Base-by-base conservation (phyloP, 495 filamentous ascomycete genomes). In the Daldinia bambusicola region DNA sequence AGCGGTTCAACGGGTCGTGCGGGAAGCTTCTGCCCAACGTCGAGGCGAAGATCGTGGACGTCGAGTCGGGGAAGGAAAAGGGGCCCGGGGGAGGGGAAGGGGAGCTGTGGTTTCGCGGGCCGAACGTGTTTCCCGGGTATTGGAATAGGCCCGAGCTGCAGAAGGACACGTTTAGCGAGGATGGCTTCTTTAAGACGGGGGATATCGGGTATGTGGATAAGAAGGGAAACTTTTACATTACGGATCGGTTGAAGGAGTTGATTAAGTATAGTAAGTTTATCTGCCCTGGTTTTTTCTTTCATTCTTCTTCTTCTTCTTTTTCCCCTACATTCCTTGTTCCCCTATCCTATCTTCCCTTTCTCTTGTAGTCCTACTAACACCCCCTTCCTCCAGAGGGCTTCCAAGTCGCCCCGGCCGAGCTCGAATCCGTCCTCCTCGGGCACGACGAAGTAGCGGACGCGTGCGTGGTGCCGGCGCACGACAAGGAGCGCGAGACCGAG, bases 161-260 rank as follows among this genome's bases (percentile, higher is more conserved):
- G 1, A 81, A 78, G 4, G 84, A 90, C 18, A 85, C 91, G 0
- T 87, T 94, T 36, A 91, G 89, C 0, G 37, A 63, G 0, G 92
- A 95, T 67, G 92, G 92, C 2, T 97, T 88, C 80, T 95, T 95
- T 81, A 92, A 89, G 71, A 95, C 93, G 1, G 93, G 93, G 0
- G 93, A 97, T 72, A 82, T 90, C 45, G 90, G 85, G 14, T 83
- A 82, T 30, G 80, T 88, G 16, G 89, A 92, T 73, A 72, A 79
- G 12, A 74, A 84, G 14, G 88, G 89, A 4, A 83, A 88, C 65
- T 79, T 78, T 16, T 84, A 82, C 63, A 82, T 94, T 75, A 93
- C 92, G 1, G 93, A 95, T 72, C 89, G 93, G n/a, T 84, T 93
- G 20, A 97, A 97, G 84, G 93, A 97, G 78, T 80, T 97, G 50